These are phyloP conservation scores for Cinnamomum micranthum DNA, from an alignment of 164 flowering plant species.

Conservation along the genomic window DNA sequence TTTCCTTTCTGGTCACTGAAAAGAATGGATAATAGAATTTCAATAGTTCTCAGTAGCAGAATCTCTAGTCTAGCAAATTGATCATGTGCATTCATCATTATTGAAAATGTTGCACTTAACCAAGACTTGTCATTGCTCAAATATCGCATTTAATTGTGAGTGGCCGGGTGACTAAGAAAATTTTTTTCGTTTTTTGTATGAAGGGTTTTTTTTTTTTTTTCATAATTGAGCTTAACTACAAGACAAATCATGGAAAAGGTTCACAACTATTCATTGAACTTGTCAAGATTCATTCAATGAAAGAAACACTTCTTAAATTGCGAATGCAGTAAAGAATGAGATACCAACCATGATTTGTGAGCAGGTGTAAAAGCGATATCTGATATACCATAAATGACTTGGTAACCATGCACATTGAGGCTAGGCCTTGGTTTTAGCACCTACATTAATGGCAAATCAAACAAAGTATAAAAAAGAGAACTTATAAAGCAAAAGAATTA, in stretches of 20 bases:
- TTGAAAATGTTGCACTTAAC: no score
- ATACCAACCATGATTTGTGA: slow-evolving; percentile 63
- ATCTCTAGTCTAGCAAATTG: no score
- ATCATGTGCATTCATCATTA: no score
- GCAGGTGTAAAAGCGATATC: slow-evolving; percentile 62
- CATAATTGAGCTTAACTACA: background rate
- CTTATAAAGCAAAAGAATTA: background rate
- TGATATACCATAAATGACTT: slow-evolving; percentile 50
- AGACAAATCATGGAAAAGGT: background rate
- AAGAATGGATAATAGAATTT: no score
- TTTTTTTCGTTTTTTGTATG: background rate
- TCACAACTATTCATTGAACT: background rate
- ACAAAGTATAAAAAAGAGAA: slow-evolving; percentile 9
- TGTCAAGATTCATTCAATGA: slow-evolving; percentile 2
- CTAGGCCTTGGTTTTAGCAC: slow-evolving; percentile 49
- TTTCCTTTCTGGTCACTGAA: no score
- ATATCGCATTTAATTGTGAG: background rate
- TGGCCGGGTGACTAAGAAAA: background rate
- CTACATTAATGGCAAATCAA: slow-evolving; percentile 32
- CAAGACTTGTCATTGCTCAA: no score
- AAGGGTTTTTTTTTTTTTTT: background rate
- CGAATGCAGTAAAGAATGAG: background rate
- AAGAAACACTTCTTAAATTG: background rate
- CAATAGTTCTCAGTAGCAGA: no score
- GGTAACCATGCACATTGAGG: slow-evolving; percentile 42